phyloP scores from a whole-genome alignment of 140 eudicot species.

The Flaveria floridana region DNA sequence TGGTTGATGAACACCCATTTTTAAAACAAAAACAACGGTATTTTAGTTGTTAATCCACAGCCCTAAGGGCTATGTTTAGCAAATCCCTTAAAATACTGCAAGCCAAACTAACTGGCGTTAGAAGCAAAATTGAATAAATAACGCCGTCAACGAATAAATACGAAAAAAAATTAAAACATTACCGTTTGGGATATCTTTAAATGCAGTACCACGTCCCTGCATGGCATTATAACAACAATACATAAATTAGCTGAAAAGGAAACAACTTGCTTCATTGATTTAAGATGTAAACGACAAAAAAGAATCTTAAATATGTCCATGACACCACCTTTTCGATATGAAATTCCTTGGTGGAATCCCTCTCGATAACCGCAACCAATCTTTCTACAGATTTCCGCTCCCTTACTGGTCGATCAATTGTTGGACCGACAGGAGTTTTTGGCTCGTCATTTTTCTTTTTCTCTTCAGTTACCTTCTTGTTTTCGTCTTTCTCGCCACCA shows the following conservation, averaged over 20 bases:
- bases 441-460: conserved; percentile 51
- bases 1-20: conserved; percentile 13
- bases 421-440: conserved; percentile 55
- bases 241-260: conserved; percentile 11
- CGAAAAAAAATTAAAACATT: not conserved
- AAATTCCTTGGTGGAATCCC: conserved; percentile 60
- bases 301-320: conserved; percentile 3
- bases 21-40: not conserved
- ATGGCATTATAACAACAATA: conserved; percentile 29
- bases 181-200: conserved; percentile 94
- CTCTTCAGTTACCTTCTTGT: conserved; percentile 42
- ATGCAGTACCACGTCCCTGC: conserved; percentile 94
- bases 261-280: not conserved
- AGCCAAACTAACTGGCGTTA: not conserved
- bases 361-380: conserved; percentile 77
- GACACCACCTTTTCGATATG: conserved; percentile 68
- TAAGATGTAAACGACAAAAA: conserved; percentile 25
- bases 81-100: conserved; percentile 2
- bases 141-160: not conserved
- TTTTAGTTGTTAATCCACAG: not conserved
- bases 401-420: conserved; percentile 75
- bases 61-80: conserved; percentile 4
- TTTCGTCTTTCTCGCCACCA: conserved; percentile 42
- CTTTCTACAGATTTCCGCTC: conserved; percentile 92
- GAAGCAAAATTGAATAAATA: conserved; percentile 16